A percentile compares a stretch with the other conserved stretches of the same genome.
These are phyloP conservation scores for Cyclotella baltica DNA, from an alignment of 108 stramenopile genomes.

Conservation along the genomic window DNA sequence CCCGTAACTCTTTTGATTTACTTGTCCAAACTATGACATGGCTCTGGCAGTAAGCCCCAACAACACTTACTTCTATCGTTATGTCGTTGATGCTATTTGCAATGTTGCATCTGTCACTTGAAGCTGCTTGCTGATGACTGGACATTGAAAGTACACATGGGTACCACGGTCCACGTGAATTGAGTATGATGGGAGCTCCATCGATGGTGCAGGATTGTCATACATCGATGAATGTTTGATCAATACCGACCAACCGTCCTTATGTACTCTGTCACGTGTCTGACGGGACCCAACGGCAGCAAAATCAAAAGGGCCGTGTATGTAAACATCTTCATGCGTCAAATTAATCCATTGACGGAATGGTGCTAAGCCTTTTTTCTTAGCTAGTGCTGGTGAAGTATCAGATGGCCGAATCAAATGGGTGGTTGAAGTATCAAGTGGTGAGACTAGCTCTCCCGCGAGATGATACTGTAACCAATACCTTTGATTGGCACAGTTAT, in stretches of 20 bases:
- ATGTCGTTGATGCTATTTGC: too few relatives aligned
- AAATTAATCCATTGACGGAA: background rate
- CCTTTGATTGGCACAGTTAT: too few relatives aligned
- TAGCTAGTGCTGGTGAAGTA: background rate
- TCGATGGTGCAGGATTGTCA: background rate
- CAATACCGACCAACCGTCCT: background rate
- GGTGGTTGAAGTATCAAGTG: background rate
- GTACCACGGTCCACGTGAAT: slow-evolving; percentile 9
- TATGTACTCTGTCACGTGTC: slow-evolving; percentile 2
- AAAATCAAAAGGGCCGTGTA: slow-evolving; percentile 26
- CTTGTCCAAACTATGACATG: too few relatives aligned
- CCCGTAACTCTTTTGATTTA: too few relatives aligned
- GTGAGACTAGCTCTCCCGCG: background rate
- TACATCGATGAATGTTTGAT: background rate
- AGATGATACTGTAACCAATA: too few relatives aligned
- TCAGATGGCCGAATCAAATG: slow-evolving; percentile 18
- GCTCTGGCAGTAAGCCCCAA: too few relatives aligned
- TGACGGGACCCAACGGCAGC: background rate
- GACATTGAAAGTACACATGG: too few relatives aligned
- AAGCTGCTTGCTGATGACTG: background rate
- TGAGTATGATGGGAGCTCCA: slow-evolving; percentile 5
- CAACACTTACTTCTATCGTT: too few relatives aligned
- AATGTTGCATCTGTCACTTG: too few relatives aligned
- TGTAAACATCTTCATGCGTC: slow-evolving; percentile 5
- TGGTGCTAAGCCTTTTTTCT: background rate